phyloP scores from a whole-genome alignment of 1,284 basidiomycete genomes.

The Cutaneotrichosporon dermatis region DNA sequence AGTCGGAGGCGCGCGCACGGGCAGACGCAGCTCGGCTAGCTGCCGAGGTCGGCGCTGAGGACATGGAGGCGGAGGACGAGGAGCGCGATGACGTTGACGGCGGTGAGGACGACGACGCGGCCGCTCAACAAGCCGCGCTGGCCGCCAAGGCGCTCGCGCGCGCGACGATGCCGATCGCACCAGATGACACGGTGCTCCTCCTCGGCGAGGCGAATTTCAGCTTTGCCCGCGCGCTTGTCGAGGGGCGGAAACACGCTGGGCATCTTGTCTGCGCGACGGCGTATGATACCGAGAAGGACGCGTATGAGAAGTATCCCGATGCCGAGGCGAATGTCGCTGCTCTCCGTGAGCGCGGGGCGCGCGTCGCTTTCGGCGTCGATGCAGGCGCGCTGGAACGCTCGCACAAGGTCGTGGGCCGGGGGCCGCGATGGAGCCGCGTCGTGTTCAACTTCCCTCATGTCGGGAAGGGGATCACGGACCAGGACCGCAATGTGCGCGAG shows the following conservation, averaged over 20 bases:
- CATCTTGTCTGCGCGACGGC: slow-evolving; percentile 77
- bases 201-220: slow-evolving; percentile 96
- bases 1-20: slow-evolving; percentile 1
- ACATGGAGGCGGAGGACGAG: neutral
- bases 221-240: slow-evolving; percentile 70
- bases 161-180: slow-evolving; percentile 61
- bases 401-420: slow-evolving; percentile 51
- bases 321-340: slow-evolving; percentile 59
- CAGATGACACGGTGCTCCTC: slow-evolving; percentile 74
- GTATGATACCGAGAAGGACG: slow-evolving; percentile 74
- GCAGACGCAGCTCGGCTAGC: neutral
- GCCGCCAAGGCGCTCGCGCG: neutral
- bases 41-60: neutral
- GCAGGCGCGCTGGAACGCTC: slow-evolving; percentile 65
- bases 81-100: neutral
- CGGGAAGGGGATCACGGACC: slow-evolving; percentile 87
- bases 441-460: slow-evolving; percentile 97
- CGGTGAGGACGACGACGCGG: neutral
- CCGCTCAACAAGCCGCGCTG: neutral
- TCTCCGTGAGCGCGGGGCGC: slow-evolving; percentile 60
- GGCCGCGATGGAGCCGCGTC: slow-evolving; percentile 61
- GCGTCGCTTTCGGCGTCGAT: slow-evolving; percentile 79
- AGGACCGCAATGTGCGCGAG: slow-evolving; percentile 85
- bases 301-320: slow-evolving; percentile 80
- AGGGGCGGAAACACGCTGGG: slow-evolving; percentile 58